phyloP scores from a whole-genome alignment of 371 early-diverging fungal species.

The Aphelidium insulamus region DNA sequence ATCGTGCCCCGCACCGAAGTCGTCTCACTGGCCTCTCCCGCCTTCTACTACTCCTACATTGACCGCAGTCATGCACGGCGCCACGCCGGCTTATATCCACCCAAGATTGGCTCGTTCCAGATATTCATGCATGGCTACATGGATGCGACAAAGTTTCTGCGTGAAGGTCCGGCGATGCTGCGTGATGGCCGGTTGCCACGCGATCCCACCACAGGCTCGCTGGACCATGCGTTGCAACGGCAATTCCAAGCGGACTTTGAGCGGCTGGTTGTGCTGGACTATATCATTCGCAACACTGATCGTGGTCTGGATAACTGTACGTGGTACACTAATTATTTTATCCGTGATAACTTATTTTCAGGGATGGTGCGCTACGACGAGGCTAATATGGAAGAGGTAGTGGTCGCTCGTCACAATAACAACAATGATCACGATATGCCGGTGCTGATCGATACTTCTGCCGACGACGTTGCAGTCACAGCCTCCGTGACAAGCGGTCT shows the following conservation, averaged over 20 bases:
- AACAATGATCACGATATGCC: too few relatives aligned
- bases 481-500: too few relatives aligned
- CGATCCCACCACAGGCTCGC: conserved; percentile 9
- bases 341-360: too few relatives aligned
- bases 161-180: conserved; percentile 6
- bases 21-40: conserved; percentile 37
- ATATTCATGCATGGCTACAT: conserved; percentile 54
- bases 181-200: too few relatives aligned
- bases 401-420: too few relatives aligned
- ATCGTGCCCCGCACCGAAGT: conserved; percentile 74
- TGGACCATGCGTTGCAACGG: conserved; percentile 39
- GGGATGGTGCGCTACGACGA: too few relatives aligned
- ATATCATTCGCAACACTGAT: conserved; percentile 77
- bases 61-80: conserved; percentile 20
- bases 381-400: too few relatives aligned
- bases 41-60: conserved; percentile 48
- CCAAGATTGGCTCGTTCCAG: conserved; percentile 69
- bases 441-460: too few relatives aligned
- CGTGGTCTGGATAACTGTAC: too few relatives aligned
- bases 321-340: too few relatives aligned
- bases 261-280: conserved; percentile 59
- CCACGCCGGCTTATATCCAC: conserved; percentile 23
- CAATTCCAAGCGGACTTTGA: conserved; percentile 65
- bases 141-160: conserved; percentile 58
- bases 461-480: too few relatives aligned